Conservation (phyloP, 148 eudicot species). For the Persicaria tinctoria region DNA sequence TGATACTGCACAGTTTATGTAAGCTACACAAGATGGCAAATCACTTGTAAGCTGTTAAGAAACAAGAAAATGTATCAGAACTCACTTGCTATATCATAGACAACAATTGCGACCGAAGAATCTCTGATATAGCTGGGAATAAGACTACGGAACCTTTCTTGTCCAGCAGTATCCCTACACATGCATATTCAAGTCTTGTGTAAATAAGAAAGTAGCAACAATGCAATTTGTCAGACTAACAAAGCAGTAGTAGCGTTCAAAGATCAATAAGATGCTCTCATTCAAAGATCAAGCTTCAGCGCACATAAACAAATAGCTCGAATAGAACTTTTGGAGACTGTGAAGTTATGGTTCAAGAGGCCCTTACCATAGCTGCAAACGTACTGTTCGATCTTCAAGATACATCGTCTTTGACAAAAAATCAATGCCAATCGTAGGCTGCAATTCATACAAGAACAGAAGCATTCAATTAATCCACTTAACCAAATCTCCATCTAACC, state of each 20-base stretch:
- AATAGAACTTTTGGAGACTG: background rate
- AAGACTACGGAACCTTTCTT: conserved; percentile 71
- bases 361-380: conserved; percentile 65
- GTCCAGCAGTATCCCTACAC: conserved; percentile 76
- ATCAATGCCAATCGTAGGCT: conserved; percentile 79
- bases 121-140: conserved; percentile 79
- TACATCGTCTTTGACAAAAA: conserved; percentile 82
- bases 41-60: background rate
- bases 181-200: background rate
- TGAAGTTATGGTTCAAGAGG: no score
- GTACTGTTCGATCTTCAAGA: conserved; percentile 77
- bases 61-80: background rate
- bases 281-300: conserved; percentile 3
- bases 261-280: background rate
- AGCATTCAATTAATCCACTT: background rate
- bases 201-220: background rate
- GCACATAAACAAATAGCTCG: background rate
- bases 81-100: conserved; percentile 68
- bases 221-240: background rate
- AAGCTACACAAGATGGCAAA: background rate
- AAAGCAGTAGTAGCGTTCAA: background rate
- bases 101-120: conserved; percentile 70
- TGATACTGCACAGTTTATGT: background rate
- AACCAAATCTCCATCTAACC: no score
- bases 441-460: conserved; percentile 14